Evolutionary conservation across 768 basidiomycete genomes (phyloP).

Genomic region (Russula dissimulans): DNA sequence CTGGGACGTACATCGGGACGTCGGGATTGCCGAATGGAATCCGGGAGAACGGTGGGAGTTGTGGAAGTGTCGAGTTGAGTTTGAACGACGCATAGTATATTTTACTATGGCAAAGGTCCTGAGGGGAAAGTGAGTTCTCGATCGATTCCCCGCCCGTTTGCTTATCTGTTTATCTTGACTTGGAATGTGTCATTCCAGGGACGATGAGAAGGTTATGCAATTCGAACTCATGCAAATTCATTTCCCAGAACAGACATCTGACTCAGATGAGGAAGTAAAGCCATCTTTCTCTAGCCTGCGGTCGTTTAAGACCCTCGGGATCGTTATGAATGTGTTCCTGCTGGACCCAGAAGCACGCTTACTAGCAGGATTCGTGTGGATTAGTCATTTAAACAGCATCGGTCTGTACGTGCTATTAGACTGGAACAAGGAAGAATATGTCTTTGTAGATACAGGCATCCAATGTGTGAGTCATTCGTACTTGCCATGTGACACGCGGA

Average conservation of each 20-base stretch:
- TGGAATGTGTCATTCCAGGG: conserved; percentile 13
- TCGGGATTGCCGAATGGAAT: conserved; percentile 60
- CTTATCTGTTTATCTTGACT: not conserved
- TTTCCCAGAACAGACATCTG: conserved; percentile 35
- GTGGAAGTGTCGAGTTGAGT: conserved; percentile 74
- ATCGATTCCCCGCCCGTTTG: not conserved
- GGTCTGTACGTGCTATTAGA: conserved; percentile 58
- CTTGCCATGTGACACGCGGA: not conserved
- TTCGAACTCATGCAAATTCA: conserved; percentile 62
- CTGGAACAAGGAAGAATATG: conserved; percentile 57
- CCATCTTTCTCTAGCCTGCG: conserved; percentile 54
- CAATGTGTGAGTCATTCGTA: conserved; percentile 47
- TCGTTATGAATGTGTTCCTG: conserved; percentile 72
- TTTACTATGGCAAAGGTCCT: conserved; percentile 53
- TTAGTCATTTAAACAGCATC: conserved; percentile 42
- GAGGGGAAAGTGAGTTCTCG: conserved; percentile 14
- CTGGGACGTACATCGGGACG: conserved; percentile 60
- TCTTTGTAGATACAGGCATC: conserved; percentile 66
- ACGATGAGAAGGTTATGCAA: conserved; percentile 55
- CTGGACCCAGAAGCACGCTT: conserved; percentile 54
- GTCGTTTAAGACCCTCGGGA: conserved; percentile 52
- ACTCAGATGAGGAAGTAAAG: not conserved
- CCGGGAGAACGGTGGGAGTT: conserved; percentile 55
- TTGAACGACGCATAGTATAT: conserved; percentile 59
- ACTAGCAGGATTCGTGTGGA: conserved; percentile 64